Percentiles rank a stretch among this genome's conserved stretches.
Evolutionary conservation across 257 asterid species (phyloP).

Genomic region (Perilla frutescens): DNA sequence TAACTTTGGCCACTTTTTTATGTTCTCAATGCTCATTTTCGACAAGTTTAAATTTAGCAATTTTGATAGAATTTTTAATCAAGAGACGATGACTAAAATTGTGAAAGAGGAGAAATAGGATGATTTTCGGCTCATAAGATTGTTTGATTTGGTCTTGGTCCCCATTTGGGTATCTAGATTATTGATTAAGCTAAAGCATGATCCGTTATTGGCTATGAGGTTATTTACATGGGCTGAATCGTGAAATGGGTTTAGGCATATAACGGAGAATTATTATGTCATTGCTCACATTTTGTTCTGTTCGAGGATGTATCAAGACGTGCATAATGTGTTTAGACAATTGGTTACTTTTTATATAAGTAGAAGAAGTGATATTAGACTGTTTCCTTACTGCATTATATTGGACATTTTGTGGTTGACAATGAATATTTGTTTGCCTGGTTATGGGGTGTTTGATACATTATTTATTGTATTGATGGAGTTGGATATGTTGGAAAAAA

Average conservation of each 20-base stretch:
- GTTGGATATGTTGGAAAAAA: constrained; percentile 75
- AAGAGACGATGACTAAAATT: constrained; percentile 45
- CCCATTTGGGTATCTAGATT: constrained; percentile 64
- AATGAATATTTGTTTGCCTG: constrained; percentile 62
- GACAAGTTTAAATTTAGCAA: constrained; percentile 34
- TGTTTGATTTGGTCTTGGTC: constrained; percentile 55
- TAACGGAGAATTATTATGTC: constrained; percentile 68
- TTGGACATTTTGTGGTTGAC: constrained; percentile 80
- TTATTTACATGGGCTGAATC: constrained; percentile 72
- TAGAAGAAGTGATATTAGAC: constrained; percentile 30
- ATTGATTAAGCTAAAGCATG: constrained; percentile 61
- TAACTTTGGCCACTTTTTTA: constrained; percentile 47
- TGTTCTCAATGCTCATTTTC: constrained; percentile 49
- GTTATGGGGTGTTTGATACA: constrained; percentile 81
- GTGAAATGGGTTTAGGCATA: constrained; percentile 55
- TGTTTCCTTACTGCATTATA: constrained; percentile 44
- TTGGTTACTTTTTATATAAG: constrained; percentile 48
- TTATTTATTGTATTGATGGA: constrained; percentile 76
- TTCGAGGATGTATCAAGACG: constrained; percentile 70
- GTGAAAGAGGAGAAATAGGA: constrained; percentile 69
- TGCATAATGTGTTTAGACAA: constrained; percentile 58
- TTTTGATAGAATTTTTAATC: constrained; percentile 40
- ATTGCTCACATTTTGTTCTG: constrained; percentile 85
- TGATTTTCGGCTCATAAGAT: constrained; percentile 50
- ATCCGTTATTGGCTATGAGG: constrained; percentile 79